Evolutionary conservation across 2,329 filamentous ascomycete genomes (phyloP), one percentile per base, ranked within the genome.

Genomic region (Fusarium subglutinans): DNA sequence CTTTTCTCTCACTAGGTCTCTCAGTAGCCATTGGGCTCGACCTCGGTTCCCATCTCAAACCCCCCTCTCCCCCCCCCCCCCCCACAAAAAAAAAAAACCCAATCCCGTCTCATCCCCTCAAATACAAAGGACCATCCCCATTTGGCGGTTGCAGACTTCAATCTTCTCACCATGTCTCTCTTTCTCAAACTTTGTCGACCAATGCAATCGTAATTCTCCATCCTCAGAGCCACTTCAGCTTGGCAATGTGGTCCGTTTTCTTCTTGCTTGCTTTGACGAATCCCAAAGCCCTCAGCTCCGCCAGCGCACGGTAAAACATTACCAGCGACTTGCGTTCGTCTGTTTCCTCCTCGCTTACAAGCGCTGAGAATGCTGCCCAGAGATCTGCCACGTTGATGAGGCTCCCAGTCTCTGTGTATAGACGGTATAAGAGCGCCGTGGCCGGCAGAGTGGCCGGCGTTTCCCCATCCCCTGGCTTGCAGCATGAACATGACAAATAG

Each of bases 161-260:
- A 24, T 55, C 26, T 38, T 62, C 55, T 63, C 30, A 47, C 43
- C 30, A 70, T 70, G 67, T 70, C 67, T 70, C 67, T 70, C 66
- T 55, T 70, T 58, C 58, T 54, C 66, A 55, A 60, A 58, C 45
- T 58, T 48, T 63, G 51, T 69, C 50, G 33, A 40, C 64, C 57
- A 53, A 60, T 71, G 47, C 51, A 61, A 57, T 33, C 63, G 65
- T 59, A 68, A 63, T 57, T 54, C 30, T 43, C 35, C 35, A 43
- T 67, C 63, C 54, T 65, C 69, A 90, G 70, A 96, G 84, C 77
- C 96, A 96, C 81, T 93, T 95, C 90, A 95, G 87, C 85, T 98
- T 98, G 44, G 94, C 92, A 76, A 98, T 86, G 83, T 98, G 96
- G 81, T 98, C 96, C 30, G 91, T 90, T 86, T 97, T 98, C 86